A percentile compares a stretch with the other conserved stretches of the same genome.
Conservation (phyloP, 768 basidiomycete species). For the Pleurotus pulmonarius region DNA sequence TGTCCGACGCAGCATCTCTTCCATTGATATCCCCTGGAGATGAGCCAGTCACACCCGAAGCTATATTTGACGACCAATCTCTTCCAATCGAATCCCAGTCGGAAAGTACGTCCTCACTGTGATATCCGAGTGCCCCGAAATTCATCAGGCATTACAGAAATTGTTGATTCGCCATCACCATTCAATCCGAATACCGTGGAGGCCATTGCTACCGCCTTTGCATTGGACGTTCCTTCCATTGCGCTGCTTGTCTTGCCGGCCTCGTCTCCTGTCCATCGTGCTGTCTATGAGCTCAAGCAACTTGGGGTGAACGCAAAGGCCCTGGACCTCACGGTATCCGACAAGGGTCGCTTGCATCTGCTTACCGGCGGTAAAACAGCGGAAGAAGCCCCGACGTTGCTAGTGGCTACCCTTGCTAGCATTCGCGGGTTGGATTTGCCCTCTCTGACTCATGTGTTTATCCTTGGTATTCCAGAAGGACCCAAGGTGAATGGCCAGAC, state of each 20-base stretch:
- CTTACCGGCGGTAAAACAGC: constrained; percentile 25
- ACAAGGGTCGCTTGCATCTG: constrained; percentile 39
- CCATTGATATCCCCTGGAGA: constrained; percentile 12
- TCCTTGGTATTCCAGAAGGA: constrained; percentile 57
- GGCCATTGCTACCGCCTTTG: constrained; percentile 66
- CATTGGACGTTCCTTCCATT: constrained; percentile 64
- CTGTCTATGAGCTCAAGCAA: constrained; percentile 58
- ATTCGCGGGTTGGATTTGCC: constrained; percentile 74
- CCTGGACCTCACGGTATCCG: constrained; percentile 47
- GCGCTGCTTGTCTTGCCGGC: constrained; percentile 70
- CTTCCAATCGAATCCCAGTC: background rate
- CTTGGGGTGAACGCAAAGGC: constrained; percentile 67
- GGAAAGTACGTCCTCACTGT: too few relatives aligned
- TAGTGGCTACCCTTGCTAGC: constrained; percentile 68
- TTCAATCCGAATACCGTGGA: constrained; percentile 58
- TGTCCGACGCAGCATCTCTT: constrained; percentile 38
- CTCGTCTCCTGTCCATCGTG: constrained; percentile 54
- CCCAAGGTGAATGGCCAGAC: constrained; percentile 32
- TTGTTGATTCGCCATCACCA: constrained; percentile 42
- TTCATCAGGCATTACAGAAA: constrained; percentile 28
- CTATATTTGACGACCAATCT: constrained; percentile 8
- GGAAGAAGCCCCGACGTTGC: constrained; percentile 51
- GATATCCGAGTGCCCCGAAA: too few relatives aligned
- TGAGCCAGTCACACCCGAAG: constrained; percentile 10
- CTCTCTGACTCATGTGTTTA: constrained; percentile 69